Base-by-base conservation (phyloP, 345 rosid species). In the Arabis hirsuta region DNA sequence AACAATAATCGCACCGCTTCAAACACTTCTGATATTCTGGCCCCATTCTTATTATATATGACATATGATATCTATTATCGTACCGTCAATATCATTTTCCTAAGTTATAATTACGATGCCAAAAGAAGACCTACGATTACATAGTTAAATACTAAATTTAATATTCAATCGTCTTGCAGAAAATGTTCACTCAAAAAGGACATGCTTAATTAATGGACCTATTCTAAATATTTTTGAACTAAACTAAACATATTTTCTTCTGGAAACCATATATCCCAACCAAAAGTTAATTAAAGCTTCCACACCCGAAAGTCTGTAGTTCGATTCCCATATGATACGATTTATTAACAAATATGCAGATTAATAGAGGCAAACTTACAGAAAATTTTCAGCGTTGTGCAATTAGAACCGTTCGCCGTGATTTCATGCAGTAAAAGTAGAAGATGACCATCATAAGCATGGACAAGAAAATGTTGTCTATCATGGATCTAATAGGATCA, bases 1-100 rank as follows among this genome's bases (percentile, higher is more conserved):
- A 14, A 55, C 24, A 56, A 55, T 46, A 41, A 41, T 59, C 34
- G 12, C 77, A 73, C 71, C 71, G 77, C 77, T 58, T 65, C 65
- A 57, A 47, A 62, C 9, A 62, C 44, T 61, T 31, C 44, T 41
- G 6, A 5, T 26, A 16, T 50, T 19, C 4, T 2, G 22, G 51
- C 26, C 10, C 57, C 42, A 59, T 36, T 47, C 6, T 34, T 3
- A 43, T 27, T 27, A 26, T 24, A 7, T 39, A 6, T 1, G 38
- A 34, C 24, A 7, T 29, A 20, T 20, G 9, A 6, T 39, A 29
- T 16, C 27, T 26, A 52, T 4, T 32, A 56, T 32, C 16, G 27
- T 20, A 20, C 46, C 27, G 46, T 32, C 14, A 7, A 46, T 32
- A 39, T 6, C 16, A 67, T 41, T 29, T 42, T 24, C 22, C 59